Percentiles rank a stretch among this genome's conserved stretches.
Conservation (phyloP, 2,329 filamentous ascomycete species). For the Monosporascus sp. region DNA sequence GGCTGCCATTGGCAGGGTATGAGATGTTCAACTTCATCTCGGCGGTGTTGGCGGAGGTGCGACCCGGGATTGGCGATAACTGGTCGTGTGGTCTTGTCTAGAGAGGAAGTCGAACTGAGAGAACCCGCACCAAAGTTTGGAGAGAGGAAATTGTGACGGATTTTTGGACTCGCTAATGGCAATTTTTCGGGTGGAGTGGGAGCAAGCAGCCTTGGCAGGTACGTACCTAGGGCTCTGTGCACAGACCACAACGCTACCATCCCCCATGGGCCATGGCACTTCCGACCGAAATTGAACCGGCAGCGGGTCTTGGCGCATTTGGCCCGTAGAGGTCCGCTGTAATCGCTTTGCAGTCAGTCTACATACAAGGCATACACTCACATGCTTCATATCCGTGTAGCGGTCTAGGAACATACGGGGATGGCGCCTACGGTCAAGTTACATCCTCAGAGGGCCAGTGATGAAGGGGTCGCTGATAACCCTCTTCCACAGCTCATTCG, state of each 20-base stretch:
- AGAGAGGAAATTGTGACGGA: slow-evolving; percentile 17
- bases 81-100: slow-evolving; percentile 21
- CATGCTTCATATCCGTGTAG: not conserved
- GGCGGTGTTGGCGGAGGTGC: slow-evolving; percentile 34
- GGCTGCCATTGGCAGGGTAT: slow-evolving; percentile 98
- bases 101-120: slow-evolving; percentile 25
- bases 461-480: slow-evolving; percentile 23
- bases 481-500: slow-evolving; percentile 78
- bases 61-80: slow-evolving; percentile 10
- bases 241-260: slow-evolving; percentile 11
- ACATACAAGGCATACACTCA: not conserved
- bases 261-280: not conserved
- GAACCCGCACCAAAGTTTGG: slow-evolving; percentile 14
- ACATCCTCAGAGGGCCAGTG: slow-evolving; percentile 29
- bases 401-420: not conserved
- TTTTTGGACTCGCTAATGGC: slow-evolving; percentile 26
- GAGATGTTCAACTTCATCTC: slow-evolving; percentile 72
- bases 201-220: slow-evolving; percentile 15
- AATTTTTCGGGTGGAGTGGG: slow-evolving; percentile 20
- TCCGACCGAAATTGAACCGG: no score
- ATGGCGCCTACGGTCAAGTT: slow-evolving; percentile 35
- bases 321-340: not conserved
- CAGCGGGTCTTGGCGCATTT: no score
- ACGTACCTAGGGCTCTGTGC: slow-evolving; percentile 20
- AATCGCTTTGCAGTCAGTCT: not conserved